phyloP scores from a whole-genome alignment of 2,329 filamentous ascomycete species.

The Boeremia lycopersici region DNA sequence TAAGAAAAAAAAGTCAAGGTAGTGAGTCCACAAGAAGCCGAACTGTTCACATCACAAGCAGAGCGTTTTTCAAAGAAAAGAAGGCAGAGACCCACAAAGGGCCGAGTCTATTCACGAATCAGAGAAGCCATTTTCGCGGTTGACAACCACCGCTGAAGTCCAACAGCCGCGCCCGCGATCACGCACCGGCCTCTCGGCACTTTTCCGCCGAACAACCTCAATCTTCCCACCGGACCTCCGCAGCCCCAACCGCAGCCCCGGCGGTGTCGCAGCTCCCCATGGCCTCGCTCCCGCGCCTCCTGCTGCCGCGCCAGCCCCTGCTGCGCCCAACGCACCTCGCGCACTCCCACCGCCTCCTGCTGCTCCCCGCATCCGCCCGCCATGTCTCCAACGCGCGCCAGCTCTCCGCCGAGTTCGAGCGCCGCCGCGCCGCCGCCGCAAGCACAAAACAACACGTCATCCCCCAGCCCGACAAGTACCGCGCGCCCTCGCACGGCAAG shows the following conservation, averaged over 20 bases:
- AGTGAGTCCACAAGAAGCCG: neutral
- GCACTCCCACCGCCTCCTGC: constrained; percentile 9
- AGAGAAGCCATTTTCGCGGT: neutral
- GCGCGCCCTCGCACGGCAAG: constrained; percentile 82
- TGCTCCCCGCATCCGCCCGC: constrained; percentile 21
- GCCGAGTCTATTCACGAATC: constrained; percentile 1
- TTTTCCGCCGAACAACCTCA: constrained; percentile 7
- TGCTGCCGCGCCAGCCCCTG: constrained; percentile 36
- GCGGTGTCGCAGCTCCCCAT: constrained; percentile 26
- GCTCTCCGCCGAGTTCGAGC: constrained; percentile 39
- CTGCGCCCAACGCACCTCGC: constrained; percentile 29
- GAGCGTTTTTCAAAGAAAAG: neutral
- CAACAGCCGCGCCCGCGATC: neutral
- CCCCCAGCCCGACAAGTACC: constrained; percentile 87
- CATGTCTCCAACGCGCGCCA: constrained; percentile 40
- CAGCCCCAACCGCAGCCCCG: constrained; percentile 21
- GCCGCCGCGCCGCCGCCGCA: constrained; percentile 32
- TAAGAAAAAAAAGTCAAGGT: neutral
- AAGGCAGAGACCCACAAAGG: constrained; percentile 1
- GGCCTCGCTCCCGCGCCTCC: constrained; percentile 44
- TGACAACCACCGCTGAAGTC: neutral
- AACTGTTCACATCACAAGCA: neutral
- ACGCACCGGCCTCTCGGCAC: constrained; percentile 7
- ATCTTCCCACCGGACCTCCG: constrained; percentile 30
- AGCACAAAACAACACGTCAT: constrained; percentile 59